A percentile compares a stretch with the other conserved stretches of the same genome.
phyloP scores from a whole-genome alignment of 495 filamentous ascomycete genomes.

The Aspergillus bertholletiae region DNA sequence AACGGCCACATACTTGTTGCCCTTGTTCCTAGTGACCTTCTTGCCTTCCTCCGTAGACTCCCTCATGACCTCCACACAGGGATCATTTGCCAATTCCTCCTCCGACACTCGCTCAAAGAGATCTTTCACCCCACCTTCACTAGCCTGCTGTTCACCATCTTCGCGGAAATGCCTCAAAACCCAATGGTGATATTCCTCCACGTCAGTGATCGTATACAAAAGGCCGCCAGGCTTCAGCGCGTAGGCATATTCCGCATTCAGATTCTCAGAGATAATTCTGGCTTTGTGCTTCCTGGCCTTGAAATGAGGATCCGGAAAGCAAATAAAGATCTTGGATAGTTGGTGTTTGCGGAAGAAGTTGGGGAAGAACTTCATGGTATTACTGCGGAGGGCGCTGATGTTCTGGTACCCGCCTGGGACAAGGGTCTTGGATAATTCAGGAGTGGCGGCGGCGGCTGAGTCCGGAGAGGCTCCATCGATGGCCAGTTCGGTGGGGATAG shows the following conservation, averaged over 20 bases:
- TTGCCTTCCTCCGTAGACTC: conserved; percentile 93
- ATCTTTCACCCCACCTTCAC: conserved; percentile 41
- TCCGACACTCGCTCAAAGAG: conserved; percentile 54
- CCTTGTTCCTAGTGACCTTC: conserved; percentile 89
- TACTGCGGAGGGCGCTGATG: conserved; percentile 78
- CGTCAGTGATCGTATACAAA: conserved; percentile 95
- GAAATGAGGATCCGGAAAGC: conserved; percentile 98
- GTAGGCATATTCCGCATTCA: conserved; percentile 93
- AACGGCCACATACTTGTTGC: conserved; percentile 81
- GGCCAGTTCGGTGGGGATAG: background rate
- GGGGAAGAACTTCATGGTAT: conserved; percentile 97
- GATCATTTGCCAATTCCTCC: conserved; percentile 66
- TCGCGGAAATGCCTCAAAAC: conserved; percentile 78
- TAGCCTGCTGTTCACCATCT: conserved; percentile 20
- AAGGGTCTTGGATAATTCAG: conserved; percentile 11
- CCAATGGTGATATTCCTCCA: conserved; percentile 90
- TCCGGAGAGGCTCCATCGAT: background rate
- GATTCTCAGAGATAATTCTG: conserved; percentile 80
- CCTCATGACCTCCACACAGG: conserved; percentile 77
- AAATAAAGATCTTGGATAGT: conserved; percentile 88
- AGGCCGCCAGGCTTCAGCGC: conserved; percentile 77
- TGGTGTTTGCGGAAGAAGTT: conserved; percentile 82
- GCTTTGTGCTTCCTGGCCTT: conserved; percentile 97
- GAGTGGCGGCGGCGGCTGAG: background rate
- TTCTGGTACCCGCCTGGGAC: conserved; percentile 67